A percentile compares a stretch with the other conserved stretches of the same genome.
Conservation (phyloP, 371 early-diverging fungal species). For the Amoeboaphelidium occidentale region DNA sequence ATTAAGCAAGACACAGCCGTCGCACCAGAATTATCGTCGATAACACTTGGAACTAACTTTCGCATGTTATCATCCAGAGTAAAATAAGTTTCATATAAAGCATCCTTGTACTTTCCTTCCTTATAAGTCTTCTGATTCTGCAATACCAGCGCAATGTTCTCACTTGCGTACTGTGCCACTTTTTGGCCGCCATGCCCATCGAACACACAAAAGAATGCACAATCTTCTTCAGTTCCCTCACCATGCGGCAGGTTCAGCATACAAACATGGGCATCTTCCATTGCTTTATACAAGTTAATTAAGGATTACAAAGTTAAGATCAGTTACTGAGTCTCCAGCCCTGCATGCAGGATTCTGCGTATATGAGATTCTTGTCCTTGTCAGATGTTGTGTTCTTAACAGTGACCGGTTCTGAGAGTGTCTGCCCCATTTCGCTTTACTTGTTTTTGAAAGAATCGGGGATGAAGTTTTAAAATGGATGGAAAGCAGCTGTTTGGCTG, state of each 20-base stretch:
- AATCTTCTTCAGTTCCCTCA: not conserved
- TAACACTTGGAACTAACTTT: conserved; percentile 31
- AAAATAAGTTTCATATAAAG: conserved; percentile 53
- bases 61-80: conserved; percentile 50
- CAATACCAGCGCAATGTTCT: conserved; percentile 37
- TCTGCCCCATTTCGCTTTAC: not conserved
- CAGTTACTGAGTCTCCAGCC: not conserved
- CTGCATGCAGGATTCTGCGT: not conserved
- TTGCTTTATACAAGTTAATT: not conserved
- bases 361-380: not conserved
- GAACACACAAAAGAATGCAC: conserved; percentile 72
- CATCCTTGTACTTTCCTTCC: conserved; percentile 28
- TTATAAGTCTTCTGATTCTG: conserved; percentile 30
- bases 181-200: conserved; percentile 82
- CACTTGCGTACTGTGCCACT: conserved; percentile 65
- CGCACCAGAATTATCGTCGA: conserved; percentile 65
- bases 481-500: too few relatives aligned
- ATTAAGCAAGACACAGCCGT: conserved; percentile 68
- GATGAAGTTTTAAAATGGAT: too few relatives aligned
- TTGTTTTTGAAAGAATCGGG: too few relatives aligned
- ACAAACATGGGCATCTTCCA: not conserved
- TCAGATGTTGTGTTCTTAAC: not conserved
- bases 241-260: not conserved
- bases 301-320: not conserved
- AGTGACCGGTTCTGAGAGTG: not conserved